Base-by-base conservation (phyloP, 805 yeast species). In the Candida saitoana region DNA sequence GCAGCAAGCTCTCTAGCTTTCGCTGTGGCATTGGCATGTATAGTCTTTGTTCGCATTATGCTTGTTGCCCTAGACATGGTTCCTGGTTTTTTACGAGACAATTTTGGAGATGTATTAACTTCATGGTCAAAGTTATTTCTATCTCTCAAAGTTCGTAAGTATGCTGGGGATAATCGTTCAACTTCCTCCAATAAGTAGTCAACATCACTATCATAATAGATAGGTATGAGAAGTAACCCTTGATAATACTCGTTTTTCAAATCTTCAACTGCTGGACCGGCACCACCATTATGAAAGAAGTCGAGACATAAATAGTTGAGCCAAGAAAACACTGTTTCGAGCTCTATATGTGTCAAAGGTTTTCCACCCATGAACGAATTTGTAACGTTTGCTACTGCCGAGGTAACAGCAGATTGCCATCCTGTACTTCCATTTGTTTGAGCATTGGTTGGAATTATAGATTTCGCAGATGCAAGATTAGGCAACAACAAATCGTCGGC, bases 401-500 rank as follows among this genome's bases (percentile, higher is more conserved):
- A 68, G 0, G 71, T 55, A 3, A 73, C 67, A 0, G 79, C 74
- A 4, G 67, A 55, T 42, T 68, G 74, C 74, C 74, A 70, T 18
- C 65, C 62, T 24, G 48, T 39, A 12, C 44, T 44, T 5, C 44
- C 42, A 6, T 38, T 24, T 4, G 42, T 39, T 8, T 30, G 25
- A 2, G 65, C 63, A 35, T 58, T 32, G 11, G 46, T 45, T 3
- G 62, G 46, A 32, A 61, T 49, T 34, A 67, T 51, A 2, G 66
- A 60, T 36, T 60, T 61, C 1, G 73, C 67, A 44, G 73, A 65
- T 9, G 80, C 73, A 22, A 88, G 59, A 16, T 86, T 79, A 0
- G 98, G 98, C 4, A 91, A 62, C 3, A 89, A 57, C 14, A 91
- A 64, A 30, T 71, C 74, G 52, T 88, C 96, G 1, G 91, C 84